phyloP scores from a whole-genome alignment of 2,329 filamentous ascomycete genomes.

The Coniella vitis region DNA sequence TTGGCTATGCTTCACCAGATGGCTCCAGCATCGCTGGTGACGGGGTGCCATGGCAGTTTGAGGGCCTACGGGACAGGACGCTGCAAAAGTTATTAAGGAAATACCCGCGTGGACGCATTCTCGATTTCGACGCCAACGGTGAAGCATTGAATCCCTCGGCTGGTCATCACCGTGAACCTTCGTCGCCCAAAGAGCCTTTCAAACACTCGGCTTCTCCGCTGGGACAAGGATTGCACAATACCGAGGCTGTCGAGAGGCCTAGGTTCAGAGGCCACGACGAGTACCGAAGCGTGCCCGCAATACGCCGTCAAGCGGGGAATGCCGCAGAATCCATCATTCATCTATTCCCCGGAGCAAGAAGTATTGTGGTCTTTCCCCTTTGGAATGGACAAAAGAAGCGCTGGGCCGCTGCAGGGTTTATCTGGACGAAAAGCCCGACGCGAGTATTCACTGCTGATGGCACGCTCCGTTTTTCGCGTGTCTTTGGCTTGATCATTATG shows the following conservation, averaged over 20 bases:
- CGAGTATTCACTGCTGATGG: conserved; percentile 38
- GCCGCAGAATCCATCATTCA: conserved; percentile 27
- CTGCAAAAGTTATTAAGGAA: conserved; percentile 34
- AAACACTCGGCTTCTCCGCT: conserved; percentile 1
- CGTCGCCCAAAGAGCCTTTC: not conserved
- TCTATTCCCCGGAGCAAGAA: conserved; percentile 37
- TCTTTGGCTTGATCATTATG: conserved; percentile 49
- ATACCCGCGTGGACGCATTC: conserved; percentile 40
- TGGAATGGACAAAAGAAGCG: conserved; percentile 35
- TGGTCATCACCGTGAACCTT: conserved; percentile 20
- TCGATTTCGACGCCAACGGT: conserved; percentile 35
- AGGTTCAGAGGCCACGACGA: not conserved
- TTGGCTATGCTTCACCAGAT: conserved; percentile 32
- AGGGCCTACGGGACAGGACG: conserved; percentile 30
- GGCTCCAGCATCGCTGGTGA: conserved; percentile 28
- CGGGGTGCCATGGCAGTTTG: conserved; percentile 10
- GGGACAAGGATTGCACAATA: conserved; percentile 3
- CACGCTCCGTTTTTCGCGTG: conserved; percentile 44
- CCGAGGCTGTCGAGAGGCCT: not conserved
- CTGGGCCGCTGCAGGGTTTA: conserved; percentile 43
- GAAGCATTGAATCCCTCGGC: conserved; percentile 4
- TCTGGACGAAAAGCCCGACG: conserved; percentile 38
- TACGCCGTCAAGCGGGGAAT: conserved; percentile 15
- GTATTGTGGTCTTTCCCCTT: conserved; percentile 40
- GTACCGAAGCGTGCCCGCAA: conserved; percentile 1